Evolutionary conservation across 2,329 filamentous ascomycete species (phyloP).

Genomic region (Epichloe sp.): DNA sequence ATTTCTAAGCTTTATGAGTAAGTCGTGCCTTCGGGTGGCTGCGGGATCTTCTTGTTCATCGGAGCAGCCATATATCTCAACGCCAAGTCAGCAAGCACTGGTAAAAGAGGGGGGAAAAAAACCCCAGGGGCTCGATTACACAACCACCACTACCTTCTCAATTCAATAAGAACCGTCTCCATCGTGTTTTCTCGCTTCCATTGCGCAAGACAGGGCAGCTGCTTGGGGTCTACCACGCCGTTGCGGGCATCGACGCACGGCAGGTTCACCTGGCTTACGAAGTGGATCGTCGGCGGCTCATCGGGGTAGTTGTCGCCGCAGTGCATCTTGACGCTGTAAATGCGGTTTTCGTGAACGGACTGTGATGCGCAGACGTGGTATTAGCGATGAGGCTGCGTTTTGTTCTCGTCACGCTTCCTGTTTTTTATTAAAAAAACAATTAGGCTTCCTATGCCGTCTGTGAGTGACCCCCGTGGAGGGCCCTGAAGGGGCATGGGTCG

Average conservation of each 20-base stretch:
- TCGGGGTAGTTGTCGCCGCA: conserved; percentile 87
- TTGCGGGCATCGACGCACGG: conserved; percentile 75
- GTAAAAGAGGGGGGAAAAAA: not conserved
- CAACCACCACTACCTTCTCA: conserved; percentile 47
- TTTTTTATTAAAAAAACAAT: not conserved
- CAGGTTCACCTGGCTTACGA: conserved; percentile 91
- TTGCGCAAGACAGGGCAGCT: conserved; percentile 71
- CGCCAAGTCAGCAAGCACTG: not conserved
- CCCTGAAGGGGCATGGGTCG: too few relatives aligned
- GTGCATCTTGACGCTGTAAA: conserved; percentile 96
- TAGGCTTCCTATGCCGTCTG: not conserved
- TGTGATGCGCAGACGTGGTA: conserved; percentile 20
- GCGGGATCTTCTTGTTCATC: conserved; percentile 86
- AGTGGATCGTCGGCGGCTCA: conserved; percentile 76
- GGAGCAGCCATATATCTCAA: conserved; percentile 88
- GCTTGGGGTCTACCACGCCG: conserved; percentile 72
- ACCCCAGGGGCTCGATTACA: not conserved
- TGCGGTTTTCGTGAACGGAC: conserved; percentile 96
- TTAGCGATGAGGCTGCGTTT: conserved; percentile 5
- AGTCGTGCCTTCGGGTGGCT: conserved; percentile 72
- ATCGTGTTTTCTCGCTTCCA: conserved; percentile 93
- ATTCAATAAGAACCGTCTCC: conserved; percentile 83
- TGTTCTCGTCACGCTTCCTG: not conserved
- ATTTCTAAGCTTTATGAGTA: conserved; percentile 18
- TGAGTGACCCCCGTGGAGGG: too few relatives aligned